Evolutionary conservation across 2,329 filamentous ascomycete species (phyloP).

Genomic region (Penicillium sp.): DNA sequence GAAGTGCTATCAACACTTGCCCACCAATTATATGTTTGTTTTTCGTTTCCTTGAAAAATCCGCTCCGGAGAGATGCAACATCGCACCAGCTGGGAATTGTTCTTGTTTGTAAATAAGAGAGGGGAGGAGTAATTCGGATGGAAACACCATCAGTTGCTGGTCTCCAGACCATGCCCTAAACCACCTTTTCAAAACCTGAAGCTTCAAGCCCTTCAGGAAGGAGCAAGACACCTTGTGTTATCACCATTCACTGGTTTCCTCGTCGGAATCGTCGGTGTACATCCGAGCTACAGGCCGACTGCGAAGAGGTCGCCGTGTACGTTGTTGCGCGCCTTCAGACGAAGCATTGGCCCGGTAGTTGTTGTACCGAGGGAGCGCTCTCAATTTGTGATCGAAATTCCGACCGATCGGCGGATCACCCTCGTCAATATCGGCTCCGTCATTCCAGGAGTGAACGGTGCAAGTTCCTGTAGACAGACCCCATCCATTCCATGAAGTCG

Average conservation of each 20-base stretch:
- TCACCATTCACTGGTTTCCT: constrained; percentile 13
- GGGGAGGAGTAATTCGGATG: too few species aligned
- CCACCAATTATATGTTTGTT: constrained; percentile 16
- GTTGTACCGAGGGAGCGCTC: constrained; percentile 43
- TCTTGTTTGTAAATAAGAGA: too few species aligned
- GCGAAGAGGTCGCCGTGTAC: constrained; percentile 14
- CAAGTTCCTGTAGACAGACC: constrained; percentile 68
- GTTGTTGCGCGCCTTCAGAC: constrained; percentile 3
- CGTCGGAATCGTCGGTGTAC: constrained; percentile 10
- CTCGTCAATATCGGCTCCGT: constrained; percentile 58
- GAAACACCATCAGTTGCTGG: too few species aligned
- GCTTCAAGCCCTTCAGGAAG: too few species aligned
- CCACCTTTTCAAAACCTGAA: not conserved
- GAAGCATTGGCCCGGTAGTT: constrained; percentile 20
- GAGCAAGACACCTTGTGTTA: too few species aligned
- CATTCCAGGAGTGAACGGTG: constrained; percentile 71
- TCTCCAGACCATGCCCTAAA: not conserved
- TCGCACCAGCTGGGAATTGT: too few species aligned
- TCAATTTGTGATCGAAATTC: constrained; percentile 56
- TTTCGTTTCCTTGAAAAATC: not conserved
- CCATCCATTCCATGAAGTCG: constrained; percentile 77
- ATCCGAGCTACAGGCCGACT: constrained; percentile 18
- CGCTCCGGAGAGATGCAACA: too few species aligned
- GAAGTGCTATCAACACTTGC: constrained; percentile 6
- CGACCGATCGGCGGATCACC: constrained; percentile 54